Evolutionary conservation across 352 stramenopile species (phyloP).

Genomic region (Phytophthora colocasiae): DNA sequence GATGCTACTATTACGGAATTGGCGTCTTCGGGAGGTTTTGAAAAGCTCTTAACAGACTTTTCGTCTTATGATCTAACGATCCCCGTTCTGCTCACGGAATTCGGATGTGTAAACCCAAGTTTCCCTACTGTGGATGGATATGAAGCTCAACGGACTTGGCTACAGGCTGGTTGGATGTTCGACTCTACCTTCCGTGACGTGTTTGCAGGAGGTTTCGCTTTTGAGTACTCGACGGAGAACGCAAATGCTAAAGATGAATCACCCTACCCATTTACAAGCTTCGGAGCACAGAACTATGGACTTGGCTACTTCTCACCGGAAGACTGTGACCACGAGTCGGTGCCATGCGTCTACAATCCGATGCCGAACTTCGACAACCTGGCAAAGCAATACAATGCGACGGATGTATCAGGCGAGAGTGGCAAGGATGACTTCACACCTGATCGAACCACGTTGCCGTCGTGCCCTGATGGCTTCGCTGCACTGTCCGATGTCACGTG

Average conservation of each 20-base stretch:
- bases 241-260: constrained; percentile 64
- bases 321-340: constrained; percentile 65
- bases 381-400: constrained; percentile 51
- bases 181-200: constrained; percentile 56
- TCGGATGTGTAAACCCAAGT: constrained; percentile 75
- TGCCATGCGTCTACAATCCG: constrained; percentile 67
- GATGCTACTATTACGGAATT: constrained; percentile 51
- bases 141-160: constrained; percentile 70
- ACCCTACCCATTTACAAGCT: constrained; percentile 78
- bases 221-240: constrained; percentile 87
- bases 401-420: constrained; percentile 47
- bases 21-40: constrained; percentile 62
- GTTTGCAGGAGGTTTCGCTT: constrained; percentile 77
- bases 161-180: constrained; percentile 67
- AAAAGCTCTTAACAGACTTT: constrained; percentile 71
- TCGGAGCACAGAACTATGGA: constrained; percentile 77
- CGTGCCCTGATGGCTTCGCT: constrained; percentile 46
- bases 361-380: constrained; percentile 80
- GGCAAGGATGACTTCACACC: constrained; percentile 45
- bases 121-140: constrained; percentile 79
- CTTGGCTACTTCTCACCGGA: constrained; percentile 79
- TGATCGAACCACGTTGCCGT: constrained; percentile 36
- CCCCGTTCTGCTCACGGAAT: constrained; percentile 86
- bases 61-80: constrained; percentile 66
- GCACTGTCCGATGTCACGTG: constrained; percentile 46